A percentile compares a stretch with the other conserved stretches of the same genome.
Conservation (phyloP, 768 basidiomycete genomes). For the Termitomyces sp. region DNA sequence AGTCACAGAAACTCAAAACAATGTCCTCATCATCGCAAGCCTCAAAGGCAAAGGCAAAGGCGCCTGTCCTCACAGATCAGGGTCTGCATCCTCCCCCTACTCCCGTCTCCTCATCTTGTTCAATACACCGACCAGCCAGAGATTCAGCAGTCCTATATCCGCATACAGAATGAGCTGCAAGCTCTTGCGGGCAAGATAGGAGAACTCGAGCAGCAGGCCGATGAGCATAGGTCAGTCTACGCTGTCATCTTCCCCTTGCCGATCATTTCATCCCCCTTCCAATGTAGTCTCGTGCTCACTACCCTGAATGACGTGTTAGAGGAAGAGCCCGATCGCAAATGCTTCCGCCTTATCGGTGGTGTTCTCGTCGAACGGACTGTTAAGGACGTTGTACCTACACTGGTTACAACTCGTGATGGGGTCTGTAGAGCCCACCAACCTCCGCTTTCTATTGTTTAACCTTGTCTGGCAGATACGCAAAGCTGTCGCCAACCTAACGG, state of each 20-base stretch:
- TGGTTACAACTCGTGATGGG: conserved; percentile 86
- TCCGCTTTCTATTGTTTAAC: conserved; percentile 12
- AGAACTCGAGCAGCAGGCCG: conserved; percentile 92
- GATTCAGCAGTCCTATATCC: conserved; percentile 76
- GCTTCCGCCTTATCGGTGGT: conserved; percentile 94
- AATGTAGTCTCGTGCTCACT: conserved; percentile 72
- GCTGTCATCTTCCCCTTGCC: not conserved
- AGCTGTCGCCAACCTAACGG: conserved; percentile 69
- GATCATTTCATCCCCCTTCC: not conserved
- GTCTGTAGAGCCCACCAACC: conserved; percentile 36
- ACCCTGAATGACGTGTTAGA: conserved; percentile 79
- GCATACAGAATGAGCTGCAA: conserved; percentile 85
- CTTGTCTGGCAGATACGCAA: conserved; percentile 61
- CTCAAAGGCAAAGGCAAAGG: conserved; percentile 56
- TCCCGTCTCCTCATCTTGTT: conserved; percentile 15
- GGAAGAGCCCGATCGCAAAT: conserved; percentile 88
- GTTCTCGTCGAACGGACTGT: conserved; percentile 95
- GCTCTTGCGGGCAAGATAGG: conserved; percentile 91
- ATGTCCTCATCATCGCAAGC: conserved; percentile 42
- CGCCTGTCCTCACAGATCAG: conserved; percentile 57
- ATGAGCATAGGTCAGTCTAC: conserved; percentile 80
- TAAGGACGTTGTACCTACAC: conserved; percentile 85
- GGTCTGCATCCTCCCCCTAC: conserved; percentile 38
- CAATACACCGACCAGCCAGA: conserved; percentile 57
- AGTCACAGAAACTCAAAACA: conserved; percentile 27